phyloP scores from a whole-genome alignment of 108 stramenopile species.

The Pseudonitzschia pungens region DNA sequence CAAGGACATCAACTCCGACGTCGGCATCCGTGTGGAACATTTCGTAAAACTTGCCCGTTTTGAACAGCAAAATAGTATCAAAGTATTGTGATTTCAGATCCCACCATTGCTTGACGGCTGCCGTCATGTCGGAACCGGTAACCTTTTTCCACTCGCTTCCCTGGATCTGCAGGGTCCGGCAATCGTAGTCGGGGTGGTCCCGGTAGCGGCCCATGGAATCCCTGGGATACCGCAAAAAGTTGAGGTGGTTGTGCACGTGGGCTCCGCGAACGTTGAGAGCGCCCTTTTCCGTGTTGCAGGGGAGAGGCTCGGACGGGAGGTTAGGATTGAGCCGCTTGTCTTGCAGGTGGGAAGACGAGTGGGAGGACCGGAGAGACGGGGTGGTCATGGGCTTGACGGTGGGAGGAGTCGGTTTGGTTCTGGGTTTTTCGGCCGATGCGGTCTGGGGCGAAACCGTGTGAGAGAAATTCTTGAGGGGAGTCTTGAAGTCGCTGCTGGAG shows the following conservation, averaged over 20 bases:
- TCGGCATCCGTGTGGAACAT: constrained; percentile 93
- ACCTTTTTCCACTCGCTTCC: constrained; percentile 43
- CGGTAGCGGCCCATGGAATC: constrained; percentile 64
- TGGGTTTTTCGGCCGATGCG: neutral
- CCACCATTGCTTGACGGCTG: constrained; percentile 98
- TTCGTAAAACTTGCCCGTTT: constrained; percentile 97
- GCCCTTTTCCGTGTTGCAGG: constrained; percentile 29
- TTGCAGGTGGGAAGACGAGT: neutral
- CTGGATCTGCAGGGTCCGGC: constrained; percentile 80
- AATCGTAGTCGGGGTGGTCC: constrained; percentile 82
- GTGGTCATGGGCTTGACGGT: neutral
- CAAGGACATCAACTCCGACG: constrained; percentile 85
- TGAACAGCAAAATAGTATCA: constrained; percentile 97
- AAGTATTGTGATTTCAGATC: constrained; percentile 93
- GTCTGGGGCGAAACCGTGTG: constrained; percentile 3
- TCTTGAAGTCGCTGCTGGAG: neutral
- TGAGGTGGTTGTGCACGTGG: constrained; percentile 89
- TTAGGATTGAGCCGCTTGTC: constrained; percentile 1
- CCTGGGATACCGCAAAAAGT: constrained; percentile 63
- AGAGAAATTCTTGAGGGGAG: constrained; percentile 10
- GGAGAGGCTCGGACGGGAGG: constrained; percentile 6
- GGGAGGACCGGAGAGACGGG: neutral
- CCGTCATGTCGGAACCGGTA: constrained; percentile 62
- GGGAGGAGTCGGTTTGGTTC: neutral
- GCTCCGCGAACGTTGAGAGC: constrained; percentile 72